Evolutionary conservation across 108 stramenopile genomes (phyloP), one percentile per base, ranked within the genome.

Genomic region (Pseudonitzschia delicatissima): DNA sequence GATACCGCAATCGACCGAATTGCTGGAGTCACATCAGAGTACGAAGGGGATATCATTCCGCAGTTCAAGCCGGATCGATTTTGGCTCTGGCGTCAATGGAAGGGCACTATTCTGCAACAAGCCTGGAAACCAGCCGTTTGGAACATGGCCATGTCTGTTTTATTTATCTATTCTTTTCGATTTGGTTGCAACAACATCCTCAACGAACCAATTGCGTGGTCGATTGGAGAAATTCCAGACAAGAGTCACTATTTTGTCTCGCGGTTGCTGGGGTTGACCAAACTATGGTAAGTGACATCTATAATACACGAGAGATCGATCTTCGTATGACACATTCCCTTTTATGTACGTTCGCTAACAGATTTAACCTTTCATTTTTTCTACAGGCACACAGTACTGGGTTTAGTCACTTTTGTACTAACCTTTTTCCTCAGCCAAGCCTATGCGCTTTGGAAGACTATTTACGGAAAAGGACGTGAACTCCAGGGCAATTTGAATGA

Each of bases 401-500:
- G 40, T 52, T 51, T 82, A n/a, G 71, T 77, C 0, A 82, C 79
- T 11, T 82, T 82, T 60, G 66, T 78, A 21, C 37, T 82, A 32
- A 78, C 79, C 1, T 82, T 82, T 51, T 82, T 80, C 58, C 28
- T 82, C 18, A 64, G 45, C 45, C 48, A 80, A 36, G 80, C 79
- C 6, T 78, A 77, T 44, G 15, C 29, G 25, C 40, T 82, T 7
- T 82, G 82, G 82, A 61, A 59, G 13, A 34, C 64, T 35, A 66
- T 74, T 45, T 78, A 81, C 48, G 27, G 4, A 21, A 57, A 32
- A 13, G 60, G 57, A 23, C 50, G 77, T 11, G 17, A 18, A 33
- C 36, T 78, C 12, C 77, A 78, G 58, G 69, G 67, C 9, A 45
- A 68, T 28, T 40, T 74, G 32, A 74, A 70, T 37, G 77, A 70